A percentile compares a stretch with the other conserved stretches of the same genome.
phyloP scores from a whole-genome alignment of 306 rosid species.

The Trifolium repens region DNA sequence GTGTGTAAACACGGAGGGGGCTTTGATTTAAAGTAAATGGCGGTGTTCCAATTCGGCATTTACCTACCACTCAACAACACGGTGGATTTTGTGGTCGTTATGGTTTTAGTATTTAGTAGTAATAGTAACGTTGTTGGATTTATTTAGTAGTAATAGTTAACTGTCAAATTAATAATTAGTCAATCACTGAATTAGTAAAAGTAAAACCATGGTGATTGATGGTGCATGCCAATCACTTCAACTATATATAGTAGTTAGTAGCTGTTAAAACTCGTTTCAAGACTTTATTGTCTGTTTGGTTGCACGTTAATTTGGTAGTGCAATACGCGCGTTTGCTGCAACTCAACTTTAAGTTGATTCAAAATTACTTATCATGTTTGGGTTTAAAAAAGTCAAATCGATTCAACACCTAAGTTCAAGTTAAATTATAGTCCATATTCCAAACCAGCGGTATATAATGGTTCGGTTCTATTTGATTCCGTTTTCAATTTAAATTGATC shows the following conservation, averaged over 20 bases:
- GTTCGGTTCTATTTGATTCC: too few species aligned
- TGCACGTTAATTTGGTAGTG: too few species aligned
- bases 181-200: slow-evolving; percentile 37
- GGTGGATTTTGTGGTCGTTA: not conserved
- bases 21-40: not conserved
- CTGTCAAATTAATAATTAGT: slow-evolving; percentile 26
- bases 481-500: too few species aligned
- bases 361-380: too few species aligned
- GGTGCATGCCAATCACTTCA: not conserved
- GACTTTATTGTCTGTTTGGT: not conserved
- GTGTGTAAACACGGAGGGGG: not conserved
- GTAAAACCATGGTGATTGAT: not conserved
- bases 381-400: too few species aligned
- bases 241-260: too few species aligned
- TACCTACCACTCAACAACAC: not conserved
- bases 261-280: slow-evolving; percentile 43
- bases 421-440: too few species aligned
- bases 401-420: too few species aligned
- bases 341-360: too few species aligned
- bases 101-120: not conserved
- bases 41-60: not conserved
- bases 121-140: not conserved
- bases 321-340: too few species aligned
- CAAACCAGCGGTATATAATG: too few species aligned
- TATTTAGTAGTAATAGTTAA: not conserved